A percentile compares a stretch with the other conserved stretches of the same genome.
phyloP scores from a whole-genome alignment of 768 basidiomycete species.

The Leccinum olivaceopallidum region DNA sequence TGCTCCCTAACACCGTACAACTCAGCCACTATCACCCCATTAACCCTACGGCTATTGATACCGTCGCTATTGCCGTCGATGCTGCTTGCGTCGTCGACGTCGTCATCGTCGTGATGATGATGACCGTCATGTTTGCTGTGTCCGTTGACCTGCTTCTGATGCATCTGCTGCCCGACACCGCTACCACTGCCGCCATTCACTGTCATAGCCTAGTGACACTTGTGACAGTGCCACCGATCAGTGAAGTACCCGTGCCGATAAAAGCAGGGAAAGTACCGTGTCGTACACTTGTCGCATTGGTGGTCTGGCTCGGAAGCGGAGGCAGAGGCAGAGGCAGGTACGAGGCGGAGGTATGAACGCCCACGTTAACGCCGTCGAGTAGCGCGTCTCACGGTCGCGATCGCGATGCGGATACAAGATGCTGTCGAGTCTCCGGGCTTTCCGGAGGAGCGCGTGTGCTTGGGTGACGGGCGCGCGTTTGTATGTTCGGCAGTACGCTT shows the following conservation, averaged over 20 bases:
- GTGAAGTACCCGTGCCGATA: conserved; percentile 43
- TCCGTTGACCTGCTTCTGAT: not conserved
- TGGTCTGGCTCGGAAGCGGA: conserved; percentile 29
- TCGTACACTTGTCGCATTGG: conserved; percentile 59
- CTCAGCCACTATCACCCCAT: not conserved
- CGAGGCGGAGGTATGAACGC: not conserved
- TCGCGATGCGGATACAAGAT: conserved; percentile 51
- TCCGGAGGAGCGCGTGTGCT: conserved; percentile 85
- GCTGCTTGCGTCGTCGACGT: not conserved
- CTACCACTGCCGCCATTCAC: not conserved
- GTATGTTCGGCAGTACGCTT: conserved; percentile 82
- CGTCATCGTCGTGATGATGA: not conserved
- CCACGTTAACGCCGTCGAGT: not conserved
- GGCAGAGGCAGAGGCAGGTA: not conserved
- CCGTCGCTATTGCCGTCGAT: not conserved
- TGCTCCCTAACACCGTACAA: too few relatives aligned
- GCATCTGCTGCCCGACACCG: not conserved
- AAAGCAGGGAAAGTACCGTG: conserved; percentile 76
- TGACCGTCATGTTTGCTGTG: not conserved
- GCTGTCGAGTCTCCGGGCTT: conserved; percentile 81
- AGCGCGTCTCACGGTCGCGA: not conserved
- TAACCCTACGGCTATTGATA: not conserved
- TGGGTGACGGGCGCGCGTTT: conserved; percentile 74
- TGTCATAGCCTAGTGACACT: conserved; percentile 40
- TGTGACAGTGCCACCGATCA: conserved; percentile 42